Evolutionary conservation across 2,329 filamentous ascomycete genomes (phyloP).

Genomic region (Didymella exigua): DNA sequence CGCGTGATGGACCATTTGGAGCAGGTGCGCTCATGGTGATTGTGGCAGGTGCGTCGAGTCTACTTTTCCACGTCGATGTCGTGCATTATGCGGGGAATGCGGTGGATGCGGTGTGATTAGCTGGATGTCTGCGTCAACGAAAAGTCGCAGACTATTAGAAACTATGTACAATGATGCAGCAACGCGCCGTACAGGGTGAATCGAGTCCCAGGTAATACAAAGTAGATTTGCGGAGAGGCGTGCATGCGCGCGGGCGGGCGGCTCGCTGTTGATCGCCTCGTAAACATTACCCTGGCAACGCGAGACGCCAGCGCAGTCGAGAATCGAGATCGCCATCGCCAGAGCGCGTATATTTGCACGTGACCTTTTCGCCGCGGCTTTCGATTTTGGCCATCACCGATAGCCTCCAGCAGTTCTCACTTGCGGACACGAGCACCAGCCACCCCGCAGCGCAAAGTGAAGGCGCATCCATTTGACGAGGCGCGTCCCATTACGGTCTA

Average conservation of each 20-base stretch:
- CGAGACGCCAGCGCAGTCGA: constrained; percentile 7
- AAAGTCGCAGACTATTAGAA: constrained; percentile 22
- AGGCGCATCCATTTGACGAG: background rate
- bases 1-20: constrained; percentile 68
- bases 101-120: constrained; percentile 17
- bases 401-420: background rate
- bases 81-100: constrained; percentile 36
- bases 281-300: constrained; percentile 25
- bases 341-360: constrained; percentile 6
- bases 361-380: constrained; percentile 10
- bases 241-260: constrained; percentile 19
- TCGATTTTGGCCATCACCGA: constrained; percentile 10
- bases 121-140: constrained; percentile 11
- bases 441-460: constrained; percentile 1
- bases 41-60: constrained; percentile 30
- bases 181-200: constrained; percentile 16
- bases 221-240: constrained; percentile 12
- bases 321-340: constrained; percentile 1
- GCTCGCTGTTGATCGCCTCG: constrained; percentile 24
- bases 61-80: constrained; percentile 25
- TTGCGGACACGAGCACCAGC: background rate
- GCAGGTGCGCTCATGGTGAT: constrained; percentile 60
- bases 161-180: constrained; percentile 39
- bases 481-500: background rate
- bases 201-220: constrained; percentile 20